phyloP scores from a whole-genome alignment of 768 basidiomycete species.

The Tulasnella sp. region DNA sequence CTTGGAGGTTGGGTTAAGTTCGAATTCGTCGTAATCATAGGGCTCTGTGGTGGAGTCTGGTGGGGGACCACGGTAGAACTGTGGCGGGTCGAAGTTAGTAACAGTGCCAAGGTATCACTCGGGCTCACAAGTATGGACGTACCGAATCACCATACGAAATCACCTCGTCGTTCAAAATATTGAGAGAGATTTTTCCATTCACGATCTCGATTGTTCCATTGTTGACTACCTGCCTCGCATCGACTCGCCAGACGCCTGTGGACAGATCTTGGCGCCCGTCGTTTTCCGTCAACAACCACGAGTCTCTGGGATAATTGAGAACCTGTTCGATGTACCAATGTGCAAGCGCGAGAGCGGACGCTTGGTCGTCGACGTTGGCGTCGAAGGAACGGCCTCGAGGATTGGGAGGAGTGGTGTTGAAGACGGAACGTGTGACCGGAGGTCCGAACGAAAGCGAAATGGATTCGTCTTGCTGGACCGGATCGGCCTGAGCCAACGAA shows the following conservation, averaged over 20 bases:
- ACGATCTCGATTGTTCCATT: slow-evolving; percentile 82
- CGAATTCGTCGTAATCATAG: not conserved
- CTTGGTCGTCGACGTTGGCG: slow-evolving; percentile 29
- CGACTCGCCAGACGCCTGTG: slow-evolving; percentile 83
- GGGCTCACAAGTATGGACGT: slow-evolving; percentile 33
- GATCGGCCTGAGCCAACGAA: not conserved
- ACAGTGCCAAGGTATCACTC: not conserved
- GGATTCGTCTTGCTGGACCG: not conserved
- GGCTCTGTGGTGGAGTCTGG: slow-evolving; percentile 35
- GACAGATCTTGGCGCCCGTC: slow-evolving; percentile 74
- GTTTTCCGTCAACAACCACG: slow-evolving; percentile 56
- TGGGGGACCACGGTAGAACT: slow-evolving; percentile 70
- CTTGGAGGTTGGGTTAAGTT: not conserved
- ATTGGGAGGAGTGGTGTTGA: slow-evolving; percentile 34
- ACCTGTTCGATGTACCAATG: slow-evolving; percentile 54
- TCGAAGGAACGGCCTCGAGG: slow-evolving; percentile 36
- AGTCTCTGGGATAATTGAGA: slow-evolving; percentile 39
- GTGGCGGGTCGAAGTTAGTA: not conserved
- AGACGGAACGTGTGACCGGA: slow-evolving; percentile 60
- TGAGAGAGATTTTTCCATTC: slow-evolving; percentile 90
- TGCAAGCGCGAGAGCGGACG: slow-evolving; percentile 60
- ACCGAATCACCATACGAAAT: slow-evolving; percentile 87
- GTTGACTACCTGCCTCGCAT: slow-evolving; percentile 64
- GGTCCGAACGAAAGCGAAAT: slow-evolving; percentile 81
- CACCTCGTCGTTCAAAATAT: slow-evolving; percentile 80